Evolutionary conservation across 2,329 filamentous ascomycete genomes (phyloP), one percentile per base, ranked within the genome.

Genomic region (Akanthomyces muscarius): DNA sequence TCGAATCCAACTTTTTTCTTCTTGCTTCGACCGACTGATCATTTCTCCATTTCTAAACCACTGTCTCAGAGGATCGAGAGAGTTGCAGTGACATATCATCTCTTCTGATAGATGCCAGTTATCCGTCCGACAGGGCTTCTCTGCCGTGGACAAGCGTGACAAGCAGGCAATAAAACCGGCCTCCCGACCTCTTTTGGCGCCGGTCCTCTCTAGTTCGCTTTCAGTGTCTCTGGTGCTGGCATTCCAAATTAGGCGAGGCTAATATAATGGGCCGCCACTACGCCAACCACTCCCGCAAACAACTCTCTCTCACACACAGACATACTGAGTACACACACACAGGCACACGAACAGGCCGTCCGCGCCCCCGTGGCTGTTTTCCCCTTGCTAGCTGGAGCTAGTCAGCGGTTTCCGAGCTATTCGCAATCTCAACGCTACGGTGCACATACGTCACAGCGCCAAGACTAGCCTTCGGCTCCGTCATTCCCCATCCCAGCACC

Each of bases 231-330:
- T 60, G 57, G 30, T 44, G 41, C 33, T 47, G 58, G 48, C 25
- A 59, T 53, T 45, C 38, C 38, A 45, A 61, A 61, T 45, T 53
- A 25, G 48, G 41, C 58, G 48, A 54, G 41, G 50, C 58, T 47
- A 53, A 45, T 7, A 16, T 14, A 10, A 42, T 13, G 14, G n/a
- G 10, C 50, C 16, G n/a, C 18, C 21, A 14, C 4, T 44, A 47
- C 55, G 11, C 41, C 25, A 44, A 25, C 50, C 28, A 21, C n/a
- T 33, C 3, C 10, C 23, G 45, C 33, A 36, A 14, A 48, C 45
- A 28, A 6, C 13, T 14, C 14, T 28, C 25, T 11, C 23, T 2
- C 33, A 4, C 7, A 11, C 10, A 36, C 8, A 33, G 8, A 33
- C 45, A n/a, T n/a, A n/a, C n/a, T n/a, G n/a, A n/a, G n/a, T n/a